phyloP scores from a whole-genome alignment of 2,329 filamentous ascomycete genomes.

The Lecanicillium sp. region DNA sequence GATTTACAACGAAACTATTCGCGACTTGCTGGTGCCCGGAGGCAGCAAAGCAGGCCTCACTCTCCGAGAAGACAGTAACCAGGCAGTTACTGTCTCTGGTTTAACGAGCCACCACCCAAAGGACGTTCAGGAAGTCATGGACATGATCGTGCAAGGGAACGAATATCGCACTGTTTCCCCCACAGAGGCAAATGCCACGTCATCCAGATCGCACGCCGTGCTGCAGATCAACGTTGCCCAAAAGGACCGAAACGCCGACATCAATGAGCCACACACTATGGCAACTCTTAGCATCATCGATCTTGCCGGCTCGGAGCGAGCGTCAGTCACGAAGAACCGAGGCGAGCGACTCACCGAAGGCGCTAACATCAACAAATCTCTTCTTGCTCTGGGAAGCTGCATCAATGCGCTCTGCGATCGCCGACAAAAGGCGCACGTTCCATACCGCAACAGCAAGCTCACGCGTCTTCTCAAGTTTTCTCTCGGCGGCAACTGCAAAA shows the following conservation, averaged over 20 bases:
- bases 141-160: conserved; percentile 95
- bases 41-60: conserved; percentile 79
- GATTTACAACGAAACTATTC: conserved; percentile 98
- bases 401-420: conserved; percentile 97
- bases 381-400: conserved; percentile 89
- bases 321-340: conserved; percentile 92
- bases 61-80: conserved; percentile 89
- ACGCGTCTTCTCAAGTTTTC: conserved; percentile 95
- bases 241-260: conserved; percentile 84
- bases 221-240: conserved; percentile 94
- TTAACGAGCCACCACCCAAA: conserved; percentile 86
- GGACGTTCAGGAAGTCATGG: conserved; percentile 95
- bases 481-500: conserved; percentile 94
- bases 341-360: conserved; percentile 87
- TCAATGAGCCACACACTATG: conserved; percentile 96
- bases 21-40: conserved; percentile 82
- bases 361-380: conserved; percentile 98
- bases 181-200: conserved; percentile 94
- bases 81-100: conserved; percentile 83
- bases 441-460: conserved; percentile 95
- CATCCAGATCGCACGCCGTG: conserved; percentile 92
- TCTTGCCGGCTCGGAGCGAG: conserved; percentile 88
- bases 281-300: conserved; percentile 98
- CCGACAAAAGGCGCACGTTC: conserved; percentile 85
- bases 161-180: conserved; percentile 92